Evolutionary conservation across 192 early-diverging fungal species (phyloP).

Genomic region (Chytriomyces sp.): DNA sequence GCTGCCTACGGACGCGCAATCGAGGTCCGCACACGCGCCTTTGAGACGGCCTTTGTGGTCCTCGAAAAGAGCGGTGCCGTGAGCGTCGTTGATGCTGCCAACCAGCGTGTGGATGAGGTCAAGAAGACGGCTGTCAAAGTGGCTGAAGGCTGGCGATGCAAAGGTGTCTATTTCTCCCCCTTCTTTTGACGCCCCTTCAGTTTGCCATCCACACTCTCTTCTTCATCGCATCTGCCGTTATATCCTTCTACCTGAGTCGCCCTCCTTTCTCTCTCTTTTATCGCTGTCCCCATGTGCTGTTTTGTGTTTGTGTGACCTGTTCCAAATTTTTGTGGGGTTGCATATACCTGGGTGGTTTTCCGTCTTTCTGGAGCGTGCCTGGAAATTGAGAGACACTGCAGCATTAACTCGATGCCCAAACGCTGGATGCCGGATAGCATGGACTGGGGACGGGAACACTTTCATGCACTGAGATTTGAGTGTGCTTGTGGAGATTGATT

Average conservation of each 20-base stretch:
- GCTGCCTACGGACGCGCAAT: not conserved
- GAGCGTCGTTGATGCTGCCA: not conserved
- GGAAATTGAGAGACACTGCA: too few relatives aligned
- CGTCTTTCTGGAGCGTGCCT: too few relatives aligned
- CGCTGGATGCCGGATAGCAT: too few relatives aligned
- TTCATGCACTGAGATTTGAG: too few relatives aligned
- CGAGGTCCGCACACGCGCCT: not conserved
- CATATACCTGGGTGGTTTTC: too few relatives aligned
- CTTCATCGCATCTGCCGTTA: too few relatives aligned
- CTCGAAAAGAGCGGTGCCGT: conserved; percentile 18
- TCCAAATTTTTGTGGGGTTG: not conserved
- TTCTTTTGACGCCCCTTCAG: not conserved
- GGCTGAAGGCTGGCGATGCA: not conserved
- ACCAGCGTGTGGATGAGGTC: not conserved
- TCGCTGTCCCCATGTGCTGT: too few relatives aligned
- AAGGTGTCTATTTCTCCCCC: conserved; percentile 2
- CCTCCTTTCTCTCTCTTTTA: not conserved
- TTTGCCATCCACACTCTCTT: too few relatives aligned
- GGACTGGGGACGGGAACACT: too few relatives aligned
- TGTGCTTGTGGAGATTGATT: too few relatives aligned
- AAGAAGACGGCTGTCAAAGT: not conserved
- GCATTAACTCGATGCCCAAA: too few relatives aligned
- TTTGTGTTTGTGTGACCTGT: not conserved
- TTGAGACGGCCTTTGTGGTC: not conserved
- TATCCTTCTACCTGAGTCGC: not conserved